Percentiles rank a stretch among this genome's conserved stretches.
Evolutionary conservation across 768 basidiomycete species (phyloP).

Genomic region (Suillus luteus): DNA sequence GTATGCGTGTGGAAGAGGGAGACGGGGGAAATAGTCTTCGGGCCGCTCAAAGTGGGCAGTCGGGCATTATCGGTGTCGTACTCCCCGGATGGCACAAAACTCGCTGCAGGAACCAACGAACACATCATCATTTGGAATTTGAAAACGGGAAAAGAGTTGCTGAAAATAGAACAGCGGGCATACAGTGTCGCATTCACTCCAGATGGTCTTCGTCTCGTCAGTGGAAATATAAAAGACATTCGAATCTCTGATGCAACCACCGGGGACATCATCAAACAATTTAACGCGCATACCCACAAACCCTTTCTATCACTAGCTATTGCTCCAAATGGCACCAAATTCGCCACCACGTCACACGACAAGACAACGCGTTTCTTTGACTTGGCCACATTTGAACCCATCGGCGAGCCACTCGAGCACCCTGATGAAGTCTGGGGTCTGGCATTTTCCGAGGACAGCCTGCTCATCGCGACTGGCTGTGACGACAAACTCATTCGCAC

Average conservation of each 20-base stretch:
- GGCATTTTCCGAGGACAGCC: not conserved
- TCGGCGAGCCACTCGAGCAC: not conserved
- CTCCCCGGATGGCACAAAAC: not conserved
- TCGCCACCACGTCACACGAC: not conserved
- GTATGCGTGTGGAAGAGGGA: not conserved
- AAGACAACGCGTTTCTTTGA: not conserved
- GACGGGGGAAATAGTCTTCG: not conserved
- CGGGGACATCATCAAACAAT: not conserved
- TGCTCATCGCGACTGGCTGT: not conserved
- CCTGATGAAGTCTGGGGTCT: rapidly evolving
- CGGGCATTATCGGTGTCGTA: not conserved
- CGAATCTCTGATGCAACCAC: not conserved
- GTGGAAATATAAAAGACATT: not conserved
- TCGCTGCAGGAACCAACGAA: not conserved
- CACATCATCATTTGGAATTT: not conserved
- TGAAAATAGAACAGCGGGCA: not conserved
- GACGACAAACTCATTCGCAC: not conserved
- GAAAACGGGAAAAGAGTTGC: not conserved
- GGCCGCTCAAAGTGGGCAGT: not conserved
- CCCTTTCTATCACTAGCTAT: not conserved
- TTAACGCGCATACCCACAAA: not conserved
- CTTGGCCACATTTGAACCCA: not conserved
- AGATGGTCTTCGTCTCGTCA: not conserved
- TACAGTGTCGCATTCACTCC: not conserved
- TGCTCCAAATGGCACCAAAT: not conserved